Conservation (phyloP, 2,329 filamentous ascomycete genomes). For the Aspergillus fischeri region DNA sequence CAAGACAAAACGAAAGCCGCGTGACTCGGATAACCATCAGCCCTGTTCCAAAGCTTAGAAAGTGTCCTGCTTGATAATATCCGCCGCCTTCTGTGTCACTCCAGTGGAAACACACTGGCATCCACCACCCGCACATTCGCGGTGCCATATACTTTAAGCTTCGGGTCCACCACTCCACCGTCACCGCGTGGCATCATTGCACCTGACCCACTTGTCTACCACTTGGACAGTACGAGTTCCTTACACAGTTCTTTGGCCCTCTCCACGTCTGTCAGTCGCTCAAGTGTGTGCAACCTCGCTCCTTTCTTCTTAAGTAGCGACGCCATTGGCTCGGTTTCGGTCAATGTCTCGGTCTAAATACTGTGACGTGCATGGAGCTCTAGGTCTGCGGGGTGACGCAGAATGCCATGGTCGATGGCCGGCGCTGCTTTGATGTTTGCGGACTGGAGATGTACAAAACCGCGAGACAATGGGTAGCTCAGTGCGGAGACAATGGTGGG, state of each 20-base stretch:
- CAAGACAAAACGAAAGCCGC: neutral
- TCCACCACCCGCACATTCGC: slow-evolving; percentile 30
- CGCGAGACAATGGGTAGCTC: slow-evolving; percentile 28
- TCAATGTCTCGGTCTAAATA: slow-evolving; percentile 30
- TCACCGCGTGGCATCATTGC: slow-evolving; percentile 28
- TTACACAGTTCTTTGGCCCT: slow-evolving; percentile 14
- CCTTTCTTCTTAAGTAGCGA: slow-evolving; percentile 30
- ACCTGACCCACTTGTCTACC: slow-evolving; percentile 26
- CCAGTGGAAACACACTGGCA: slow-evolving; percentile 32
- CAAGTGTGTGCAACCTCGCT: slow-evolving; percentile 13
- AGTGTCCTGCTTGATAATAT: slow-evolving; percentile 20
- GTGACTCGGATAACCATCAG: neutral
- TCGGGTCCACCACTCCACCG: slow-evolving; percentile 27
- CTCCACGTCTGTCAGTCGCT: slow-evolving; percentile 7
- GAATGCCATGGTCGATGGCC: slow-evolving; percentile 41
- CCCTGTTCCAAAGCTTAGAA: neutral
- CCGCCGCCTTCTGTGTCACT: slow-evolving; percentile 32
- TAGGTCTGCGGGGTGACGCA: slow-evolving; percentile 43
- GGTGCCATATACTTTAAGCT: slow-evolving; percentile 28
- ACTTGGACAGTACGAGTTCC: slow-evolving; percentile 14
- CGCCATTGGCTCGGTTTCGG: slow-evolving; percentile 25
- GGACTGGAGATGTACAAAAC: slow-evolving; percentile 38
- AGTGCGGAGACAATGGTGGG: slow-evolving; percentile 21
- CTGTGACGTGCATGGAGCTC: slow-evolving; percentile 37
- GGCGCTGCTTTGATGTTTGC: slow-evolving; percentile 32